Evolutionary conservation across 345 rosid genomes (phyloP), one percentile per base, ranked within the genome.

Genomic region (Arabidopsis suecica): DNA sequence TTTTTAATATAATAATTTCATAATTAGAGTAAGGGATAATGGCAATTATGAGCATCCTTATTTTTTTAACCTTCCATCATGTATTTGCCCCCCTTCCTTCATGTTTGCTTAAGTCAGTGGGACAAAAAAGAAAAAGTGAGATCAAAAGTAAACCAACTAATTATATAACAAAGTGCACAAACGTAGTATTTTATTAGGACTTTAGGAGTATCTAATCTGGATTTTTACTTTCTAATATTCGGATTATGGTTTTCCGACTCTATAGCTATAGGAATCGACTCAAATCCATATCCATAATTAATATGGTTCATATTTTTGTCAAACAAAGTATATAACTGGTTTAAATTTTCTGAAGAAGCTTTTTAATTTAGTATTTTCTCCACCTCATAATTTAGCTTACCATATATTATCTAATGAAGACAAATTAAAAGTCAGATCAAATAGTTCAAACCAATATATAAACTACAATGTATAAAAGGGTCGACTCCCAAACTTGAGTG

Each of bases 51-150:
- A 69, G 33, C 65, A 62, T 62, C 56, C 42, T 40, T 41, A 45
- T 51, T 0, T 38, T 64, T 77, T 65, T 50, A 41, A 37, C 54
- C 54, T 77, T 41, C 71, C 38, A 56, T 63, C 79, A 25, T 66
- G 59, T 66, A 37, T 58, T 33, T 61, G 69, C 61, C 36, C 36
- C 20, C 48, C 48, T 76, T 37, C 70, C 34, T 61, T 69, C 80
- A 42, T 68, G 69, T 68, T 53, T 69, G 61, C 72, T 34, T 30
- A 57, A 71, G 76, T 77, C 65, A 71, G 7, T 57, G 47, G 65
- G 61, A 71, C 59, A 48, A 30, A 70, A 59, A 40, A 33, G 32
- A 10, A 67, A 76, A 68, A 61, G 68, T 38, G 73, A 58, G 45
- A 58, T 37, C 38, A 49, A 67, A 57, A 25, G 53, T 36, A 59